Evolutionary conservation across 2,329 filamentous ascomycete genomes (phyloP).

Genomic region (Colletotrichum sp.): DNA sequence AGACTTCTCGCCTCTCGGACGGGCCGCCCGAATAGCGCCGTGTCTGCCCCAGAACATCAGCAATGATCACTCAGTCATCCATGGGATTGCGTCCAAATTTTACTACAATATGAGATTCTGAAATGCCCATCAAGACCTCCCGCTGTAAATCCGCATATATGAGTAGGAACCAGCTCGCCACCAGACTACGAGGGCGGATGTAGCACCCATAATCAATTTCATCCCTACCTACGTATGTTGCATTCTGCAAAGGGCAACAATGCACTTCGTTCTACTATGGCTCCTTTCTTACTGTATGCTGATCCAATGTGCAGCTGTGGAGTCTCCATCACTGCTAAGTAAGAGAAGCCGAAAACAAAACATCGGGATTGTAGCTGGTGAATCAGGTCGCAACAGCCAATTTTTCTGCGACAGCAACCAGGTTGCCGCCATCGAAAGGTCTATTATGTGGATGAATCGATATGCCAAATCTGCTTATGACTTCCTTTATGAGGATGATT

Average conservation of each 20-base stretch:
- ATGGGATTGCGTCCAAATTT: background rate
- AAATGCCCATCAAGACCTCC: background rate
- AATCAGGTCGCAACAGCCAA: background rate
- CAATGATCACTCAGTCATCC: background rate
- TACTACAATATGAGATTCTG: background rate
- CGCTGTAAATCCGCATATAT: background rate
- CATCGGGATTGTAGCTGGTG: background rate
- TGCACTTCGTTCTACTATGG: background rate
- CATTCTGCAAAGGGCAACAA: background rate
- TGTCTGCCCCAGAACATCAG: background rate
- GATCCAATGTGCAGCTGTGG: background rate
- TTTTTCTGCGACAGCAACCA: background rate
- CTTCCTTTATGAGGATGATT: background rate
- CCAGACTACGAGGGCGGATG: background rate
- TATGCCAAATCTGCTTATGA: background rate
- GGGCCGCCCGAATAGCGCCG: background rate
- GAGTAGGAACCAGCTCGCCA: background rate
- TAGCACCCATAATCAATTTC: background rate
- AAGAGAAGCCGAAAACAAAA: background rate
- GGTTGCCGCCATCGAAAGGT: background rate
- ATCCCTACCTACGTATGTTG: background rate
- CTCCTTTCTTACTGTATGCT: background rate
- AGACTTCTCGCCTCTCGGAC: background rate
- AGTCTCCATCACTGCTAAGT: background rate
- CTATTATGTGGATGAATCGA: background rate